phyloP scores from a whole-genome alignment of 179 eudicot species.

The Heliamphora pulchella region DNA sequence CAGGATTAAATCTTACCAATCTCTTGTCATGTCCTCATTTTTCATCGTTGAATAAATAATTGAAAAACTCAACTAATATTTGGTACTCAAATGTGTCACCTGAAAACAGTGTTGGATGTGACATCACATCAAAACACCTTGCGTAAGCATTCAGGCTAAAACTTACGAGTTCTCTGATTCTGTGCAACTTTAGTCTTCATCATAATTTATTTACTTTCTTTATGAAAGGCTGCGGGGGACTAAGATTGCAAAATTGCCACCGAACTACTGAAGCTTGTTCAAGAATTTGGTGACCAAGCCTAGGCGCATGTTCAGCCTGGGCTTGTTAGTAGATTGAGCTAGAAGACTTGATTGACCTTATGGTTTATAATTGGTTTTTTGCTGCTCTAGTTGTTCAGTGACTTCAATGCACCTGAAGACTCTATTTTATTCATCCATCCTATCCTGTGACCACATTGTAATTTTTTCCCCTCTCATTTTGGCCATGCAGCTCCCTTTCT shows the following conservation, averaged over 20 bases:
- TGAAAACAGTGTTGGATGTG: neutral
- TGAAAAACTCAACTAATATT: neutral
- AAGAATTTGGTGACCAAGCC: neutral
- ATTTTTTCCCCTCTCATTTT: constrained; percentile 1
- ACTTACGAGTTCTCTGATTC: neutral
- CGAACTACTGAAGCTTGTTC: neutral
- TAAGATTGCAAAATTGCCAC: neutral
- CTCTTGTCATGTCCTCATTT: neutral
- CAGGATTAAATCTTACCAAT: too few relatives aligned
- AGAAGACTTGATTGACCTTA: too few relatives aligned
- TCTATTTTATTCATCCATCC: neutral
- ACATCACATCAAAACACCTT: neutral
- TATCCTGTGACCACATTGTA: constrained; percentile 13
- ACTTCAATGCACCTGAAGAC: neutral
- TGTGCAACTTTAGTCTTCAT: neutral
- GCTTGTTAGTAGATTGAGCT: neutral
- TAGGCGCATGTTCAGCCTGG: too few relatives aligned
- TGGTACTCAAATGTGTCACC: neutral
- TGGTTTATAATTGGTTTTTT: neutral
- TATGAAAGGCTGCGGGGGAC: neutral
- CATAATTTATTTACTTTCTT: neutral
- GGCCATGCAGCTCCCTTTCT: constrained; percentile 63
- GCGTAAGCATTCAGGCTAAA: neutral
- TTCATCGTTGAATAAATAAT: neutral
- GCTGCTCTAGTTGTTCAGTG: constrained; percentile 5